phyloP scores from a whole-genome alignment of 495 filamentous ascomycete genomes.

The Jackrogersella multiformis region DNA sequence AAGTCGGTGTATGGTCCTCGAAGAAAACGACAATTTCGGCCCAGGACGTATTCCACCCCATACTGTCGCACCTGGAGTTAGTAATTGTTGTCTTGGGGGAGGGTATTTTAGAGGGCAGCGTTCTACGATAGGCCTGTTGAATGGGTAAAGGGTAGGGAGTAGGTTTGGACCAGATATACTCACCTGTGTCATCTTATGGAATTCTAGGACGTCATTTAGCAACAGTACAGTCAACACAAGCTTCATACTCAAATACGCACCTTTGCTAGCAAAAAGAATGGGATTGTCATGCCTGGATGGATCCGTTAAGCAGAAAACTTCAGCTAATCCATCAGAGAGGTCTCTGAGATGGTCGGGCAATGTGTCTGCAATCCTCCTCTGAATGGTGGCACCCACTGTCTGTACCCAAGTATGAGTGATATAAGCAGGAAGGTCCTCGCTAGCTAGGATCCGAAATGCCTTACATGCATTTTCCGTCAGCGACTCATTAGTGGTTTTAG shows the following conservation, averaged over 20 bases:
- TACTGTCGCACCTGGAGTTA: conserved; percentile 48
- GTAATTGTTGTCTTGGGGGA: neutral
- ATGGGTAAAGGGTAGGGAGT: neutral
- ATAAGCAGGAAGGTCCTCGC: conserved; percentile 75
- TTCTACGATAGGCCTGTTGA: neutral
- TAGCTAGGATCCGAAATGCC: conserved; percentile 67
- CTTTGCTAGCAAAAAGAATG: conserved; percentile 80
- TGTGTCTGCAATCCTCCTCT: conserved; percentile 65
- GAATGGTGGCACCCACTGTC: conserved; percentile 65
- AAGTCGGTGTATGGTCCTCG: conserved; percentile 67
- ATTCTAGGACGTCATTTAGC: conserved; percentile 53
- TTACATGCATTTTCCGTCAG: conserved; percentile 67
- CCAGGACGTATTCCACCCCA: conserved; percentile 64
- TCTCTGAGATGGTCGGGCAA: conserved; percentile 61
- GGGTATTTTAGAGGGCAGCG: neutral
- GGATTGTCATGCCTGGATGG: conserved; percentile 77
- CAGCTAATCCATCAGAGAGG: conserved; percentile 74
- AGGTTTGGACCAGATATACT: neutral
- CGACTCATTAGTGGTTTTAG: conserved; percentile 59
- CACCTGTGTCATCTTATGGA: conserved; percentile 66
- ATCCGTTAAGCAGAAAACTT: conserved; percentile 82
- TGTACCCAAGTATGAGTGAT: conserved; percentile 70
- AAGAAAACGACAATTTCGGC: conserved; percentile 70
- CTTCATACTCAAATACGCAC: conserved; percentile 50
- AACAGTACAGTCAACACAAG: neutral